These are phyloP conservation scores for Eutrema japonicum DNA, from an alignment of 345 rosid genomes.

Conservation along the genomic window DNA sequence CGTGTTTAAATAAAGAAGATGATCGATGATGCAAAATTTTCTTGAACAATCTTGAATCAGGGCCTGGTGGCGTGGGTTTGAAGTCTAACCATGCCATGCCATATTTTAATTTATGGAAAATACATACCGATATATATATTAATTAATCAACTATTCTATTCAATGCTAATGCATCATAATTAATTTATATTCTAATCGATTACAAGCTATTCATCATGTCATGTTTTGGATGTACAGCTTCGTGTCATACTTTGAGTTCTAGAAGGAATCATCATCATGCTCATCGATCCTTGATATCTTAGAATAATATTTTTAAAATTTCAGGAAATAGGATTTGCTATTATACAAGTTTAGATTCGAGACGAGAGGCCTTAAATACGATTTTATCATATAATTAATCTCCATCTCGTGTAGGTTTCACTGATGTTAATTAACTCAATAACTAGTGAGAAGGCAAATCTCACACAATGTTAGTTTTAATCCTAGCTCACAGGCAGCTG, in stretches of 20 bases:
- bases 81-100: constrained; percentile 36
- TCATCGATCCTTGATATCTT: background rate
- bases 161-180: background rate
- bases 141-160: background rate
- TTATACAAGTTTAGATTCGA: background rate
- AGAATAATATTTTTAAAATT: background rate
- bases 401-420: background rate
- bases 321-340: background rate
- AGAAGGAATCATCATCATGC: background rate
- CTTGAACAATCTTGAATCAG: constrained; percentile 17
- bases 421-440: background rate
- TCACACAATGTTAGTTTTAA: background rate
- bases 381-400: background rate
- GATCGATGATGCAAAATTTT: constrained; percentile 18
- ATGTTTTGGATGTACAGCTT: constrained; percentile 2
- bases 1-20: background rate
- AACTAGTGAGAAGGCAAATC: background rate
- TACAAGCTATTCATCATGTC: background rate
- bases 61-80: constrained; percentile 36
- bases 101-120: constrained; percentile 7
- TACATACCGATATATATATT: background rate
- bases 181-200: background rate
- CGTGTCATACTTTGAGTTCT: constrained; percentile 3
- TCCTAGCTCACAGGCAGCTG: background rate
- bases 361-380: background rate